Conservation (phyloP, 2,329 filamentous ascomycete species). For the Zymoseptoria pseudotritici region DNA sequence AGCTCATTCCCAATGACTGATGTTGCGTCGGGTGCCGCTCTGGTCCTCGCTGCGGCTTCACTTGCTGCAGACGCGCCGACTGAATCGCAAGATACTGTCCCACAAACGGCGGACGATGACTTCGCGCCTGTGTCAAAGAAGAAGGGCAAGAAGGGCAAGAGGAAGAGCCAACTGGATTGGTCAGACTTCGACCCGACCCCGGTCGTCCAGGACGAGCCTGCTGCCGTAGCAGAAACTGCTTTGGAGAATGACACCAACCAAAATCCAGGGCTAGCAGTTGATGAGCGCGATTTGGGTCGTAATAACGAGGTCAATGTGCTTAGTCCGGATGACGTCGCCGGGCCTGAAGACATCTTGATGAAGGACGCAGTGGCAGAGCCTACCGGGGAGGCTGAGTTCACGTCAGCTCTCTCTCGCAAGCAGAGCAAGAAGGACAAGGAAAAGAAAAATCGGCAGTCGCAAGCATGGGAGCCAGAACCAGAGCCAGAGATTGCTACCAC, state of each 20-base stretch:
- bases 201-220: background rate
- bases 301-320: background rate
- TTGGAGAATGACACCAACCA: background rate
- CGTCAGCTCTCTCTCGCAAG: slow-evolving; percentile 2
- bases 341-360: no score
- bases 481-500: background rate
- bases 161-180: slow-evolving; percentile 3
- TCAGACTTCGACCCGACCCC: background rate
- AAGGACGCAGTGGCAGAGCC: background rate
- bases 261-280: background rate
- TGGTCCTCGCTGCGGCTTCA: background rate
- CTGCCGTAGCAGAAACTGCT: background rate
- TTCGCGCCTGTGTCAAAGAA: slow-evolving; percentile 4
- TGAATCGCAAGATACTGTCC: background rate
- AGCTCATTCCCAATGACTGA: background rate
- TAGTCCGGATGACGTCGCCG: no score
- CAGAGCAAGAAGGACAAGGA: slow-evolving; percentile 22
- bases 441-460: slow-evolving; percentile 8
- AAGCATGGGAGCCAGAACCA: slow-evolving; percentile 8
- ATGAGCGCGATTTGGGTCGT: background rate
- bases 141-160: slow-evolving; percentile 20
- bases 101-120: background rate
- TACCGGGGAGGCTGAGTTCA: background rate
- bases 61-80: background rate
- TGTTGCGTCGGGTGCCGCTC: background rate